Percentiles rank a stretch among this genome's conserved stretches.
Conservation (phyloP, 2,329 filamentous ascomycete species). For the Myriosclerotinia duriaeana region DNA sequence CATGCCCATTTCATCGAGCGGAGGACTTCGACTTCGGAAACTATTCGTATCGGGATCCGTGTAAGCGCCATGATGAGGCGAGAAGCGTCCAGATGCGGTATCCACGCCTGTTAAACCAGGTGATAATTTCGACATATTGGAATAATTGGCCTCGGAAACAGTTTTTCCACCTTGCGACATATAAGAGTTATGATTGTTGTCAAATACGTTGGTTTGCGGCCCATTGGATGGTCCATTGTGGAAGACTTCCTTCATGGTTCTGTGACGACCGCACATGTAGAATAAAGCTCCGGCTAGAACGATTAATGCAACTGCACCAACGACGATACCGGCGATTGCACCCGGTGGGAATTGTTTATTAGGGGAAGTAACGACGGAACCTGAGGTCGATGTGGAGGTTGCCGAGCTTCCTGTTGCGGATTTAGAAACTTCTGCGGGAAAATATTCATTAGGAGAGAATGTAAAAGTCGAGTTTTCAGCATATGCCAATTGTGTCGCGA, state of each 20-base stretch:
- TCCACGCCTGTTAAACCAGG: conserved; percentile 9
- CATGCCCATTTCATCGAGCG: conserved; percentile 19
- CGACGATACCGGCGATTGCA: conserved; percentile 59
- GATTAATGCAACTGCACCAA: conserved; percentile 48
- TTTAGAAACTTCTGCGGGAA: conserved; percentile 49
- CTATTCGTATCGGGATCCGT: conserved; percentile 19
- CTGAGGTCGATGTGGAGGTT: conserved; percentile 15
- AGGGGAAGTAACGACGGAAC: background rate
- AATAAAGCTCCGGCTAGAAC: conserved; percentile 48
- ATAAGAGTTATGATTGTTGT: conserved; percentile 30
- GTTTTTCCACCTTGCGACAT: conserved; percentile 26
- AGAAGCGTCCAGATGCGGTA: conserved; percentile 15
- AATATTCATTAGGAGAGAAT: conserved; percentile 56
- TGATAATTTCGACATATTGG: conserved; percentile 31
- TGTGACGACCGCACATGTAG: conserved; percentile 46
- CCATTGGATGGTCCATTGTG: conserved; percentile 10
- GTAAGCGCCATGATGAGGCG: conserved; percentile 16
- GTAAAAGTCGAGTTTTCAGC: conserved; percentile 52
- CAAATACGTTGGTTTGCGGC: background rate
- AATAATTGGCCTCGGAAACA: conserved; percentile 32
- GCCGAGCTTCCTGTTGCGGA: conserved; percentile 26
- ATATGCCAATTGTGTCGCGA: conserved; percentile 49
- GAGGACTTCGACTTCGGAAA: conserved; percentile 22
- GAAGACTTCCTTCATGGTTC: conserved; percentile 26
- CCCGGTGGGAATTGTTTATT: conserved; percentile 44